Evolutionary conservation across 441 rosid genomes (phyloP).

Genomic region (Syzygium malaccense): DNA sequence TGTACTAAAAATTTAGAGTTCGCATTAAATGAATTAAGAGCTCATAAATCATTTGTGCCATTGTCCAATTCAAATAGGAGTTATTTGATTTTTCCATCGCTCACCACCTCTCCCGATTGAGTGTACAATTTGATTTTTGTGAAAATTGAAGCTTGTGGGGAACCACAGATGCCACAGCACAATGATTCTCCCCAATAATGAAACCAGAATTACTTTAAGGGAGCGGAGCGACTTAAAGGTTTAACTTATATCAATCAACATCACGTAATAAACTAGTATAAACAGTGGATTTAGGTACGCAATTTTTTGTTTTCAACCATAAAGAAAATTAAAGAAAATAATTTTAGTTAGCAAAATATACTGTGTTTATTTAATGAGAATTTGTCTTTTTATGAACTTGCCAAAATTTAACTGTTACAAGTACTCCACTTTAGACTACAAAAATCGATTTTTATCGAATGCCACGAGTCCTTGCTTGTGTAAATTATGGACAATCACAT

Average conservation of each 20-base stretch:
- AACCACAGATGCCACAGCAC: background rate
- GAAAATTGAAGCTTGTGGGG: background rate
- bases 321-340: background rate
- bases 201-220: background rate
- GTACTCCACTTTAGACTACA: background rate
- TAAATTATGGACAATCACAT: background rate
- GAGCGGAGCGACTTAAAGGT: background rate
- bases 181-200: background rate
- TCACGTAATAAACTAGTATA: background rate
- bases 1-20: too few relatives aligned
- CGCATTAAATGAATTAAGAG: too few relatives aligned
- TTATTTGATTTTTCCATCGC: too few relatives aligned
- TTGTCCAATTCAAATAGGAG: too few relatives aligned
- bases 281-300: background rate
- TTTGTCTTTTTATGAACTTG: background rate
- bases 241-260: background rate
- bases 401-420: background rate
- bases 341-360: background rate
- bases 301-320: background rate
- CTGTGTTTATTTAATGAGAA: background rate
- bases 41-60: too few relatives aligned
- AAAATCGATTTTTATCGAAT: background rate
- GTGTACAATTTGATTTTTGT: background rate
- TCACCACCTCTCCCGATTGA: too few relatives aligned
- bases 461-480: background rate